Base-by-base conservation (phyloP, 345 rosid genomes). In the Dipteronia sinensis region DNA sequence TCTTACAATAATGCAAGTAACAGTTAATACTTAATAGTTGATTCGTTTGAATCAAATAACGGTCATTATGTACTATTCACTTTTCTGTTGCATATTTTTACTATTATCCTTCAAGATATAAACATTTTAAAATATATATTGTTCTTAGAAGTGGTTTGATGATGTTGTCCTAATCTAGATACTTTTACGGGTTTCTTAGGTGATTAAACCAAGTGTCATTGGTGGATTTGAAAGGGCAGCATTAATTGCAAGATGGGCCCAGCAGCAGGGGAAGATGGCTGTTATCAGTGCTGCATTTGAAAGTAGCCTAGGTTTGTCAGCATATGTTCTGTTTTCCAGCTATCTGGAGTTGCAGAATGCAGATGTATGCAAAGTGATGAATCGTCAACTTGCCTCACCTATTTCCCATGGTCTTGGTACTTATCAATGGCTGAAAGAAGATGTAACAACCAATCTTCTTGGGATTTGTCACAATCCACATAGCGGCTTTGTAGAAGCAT, bases 391-490 rank as follows among this genome's bases (percentile, higher is more conserved):
- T 23, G 61, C 82, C 69, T 79, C 89, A 75, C 64, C 85, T 67
- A 77, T 92, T 62, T 94, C 95, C 75, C 99, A 95, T 83, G 98
- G 99, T 77, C 93, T 95, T 78, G 99, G 99, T 79, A 95, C 99
- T 51, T 93, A 89, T 68, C 76, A 69, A 77, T 95, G 98, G 99
- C 94, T 95, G 78, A 80, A 85, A 78, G 92, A 93, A 86, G 98
- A 95, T 80, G 87, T 92, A 77, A 79, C 90, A 80, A 75, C 84
- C 72, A 73, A 76, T 79, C 83, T 84, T 70, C 83, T 95, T 53
- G 87, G 88, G 79, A 86, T 95, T 80, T 80, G 65, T 56, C 82
- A 66, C 64, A 82, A 86, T 81, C 88, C 84, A 10, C 63, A 65
- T 73, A 88, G 85, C 73, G 89, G 94, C 58, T 84, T 76, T 72